Evolutionary conservation across 345 rosid species (phyloP).

Genomic region (Citropsis articulata): DNA sequence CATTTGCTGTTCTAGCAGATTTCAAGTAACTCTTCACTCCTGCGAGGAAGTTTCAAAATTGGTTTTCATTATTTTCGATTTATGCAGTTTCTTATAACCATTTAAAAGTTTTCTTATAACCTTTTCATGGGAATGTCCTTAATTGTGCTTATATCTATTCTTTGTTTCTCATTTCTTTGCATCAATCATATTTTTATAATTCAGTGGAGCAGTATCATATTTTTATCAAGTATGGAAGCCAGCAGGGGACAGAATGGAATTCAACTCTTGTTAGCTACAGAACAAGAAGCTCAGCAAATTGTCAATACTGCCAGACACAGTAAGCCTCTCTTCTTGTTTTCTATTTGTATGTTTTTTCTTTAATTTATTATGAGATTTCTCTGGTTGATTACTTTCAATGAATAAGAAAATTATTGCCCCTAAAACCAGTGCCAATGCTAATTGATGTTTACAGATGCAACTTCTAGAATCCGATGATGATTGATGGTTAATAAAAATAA

Average conservation of each 20-base stretch:
- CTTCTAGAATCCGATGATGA: no score
- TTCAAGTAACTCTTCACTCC: background rate
- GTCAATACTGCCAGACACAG: slow-evolving; percentile 50
- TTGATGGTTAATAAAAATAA: no score
- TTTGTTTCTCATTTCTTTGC: background rate
- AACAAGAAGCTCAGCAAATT: slow-evolving; percentile 64
- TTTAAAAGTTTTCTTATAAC: background rate
- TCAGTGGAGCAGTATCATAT: slow-evolving; percentile 4
- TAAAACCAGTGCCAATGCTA: no score
- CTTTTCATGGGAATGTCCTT: background rate
- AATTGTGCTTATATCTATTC: background rate
- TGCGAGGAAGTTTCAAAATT: background rate
- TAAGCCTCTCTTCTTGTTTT: slow-evolving; percentile 9
- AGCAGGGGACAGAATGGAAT: slow-evolving; percentile 57
- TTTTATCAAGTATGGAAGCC: slow-evolving; percentile 42
- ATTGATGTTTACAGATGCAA: no score
- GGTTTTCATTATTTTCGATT: background rate
- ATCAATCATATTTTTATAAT: background rate
- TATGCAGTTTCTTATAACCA: background rate
- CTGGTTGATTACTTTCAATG: no score
- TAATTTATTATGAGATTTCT: no score
- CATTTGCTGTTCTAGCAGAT: background rate
- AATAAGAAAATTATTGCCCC: no score
- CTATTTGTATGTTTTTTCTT: no score
- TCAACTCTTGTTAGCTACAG: slow-evolving; percentile 53